These are phyloP conservation scores for Aspergillus caelatus DNA, from an alignment of 2,329 filamentous ascomycete genomes.

Conservation along the genomic window DNA sequence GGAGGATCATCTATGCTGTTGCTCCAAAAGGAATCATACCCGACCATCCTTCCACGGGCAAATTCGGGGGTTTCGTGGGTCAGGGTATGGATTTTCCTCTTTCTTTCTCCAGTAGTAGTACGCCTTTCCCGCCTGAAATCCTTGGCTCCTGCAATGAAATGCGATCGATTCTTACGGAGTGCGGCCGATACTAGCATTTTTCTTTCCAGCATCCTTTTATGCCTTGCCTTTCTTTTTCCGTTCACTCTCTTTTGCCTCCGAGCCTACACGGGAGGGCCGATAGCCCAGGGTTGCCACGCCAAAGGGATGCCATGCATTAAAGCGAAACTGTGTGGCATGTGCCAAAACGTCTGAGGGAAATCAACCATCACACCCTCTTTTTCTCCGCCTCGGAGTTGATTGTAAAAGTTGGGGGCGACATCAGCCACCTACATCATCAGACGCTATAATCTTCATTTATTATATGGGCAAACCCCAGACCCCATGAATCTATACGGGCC, in stretches of 20 bases:
- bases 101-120: neutral
- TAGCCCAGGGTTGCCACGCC: neutral
- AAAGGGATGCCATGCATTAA: neutral
- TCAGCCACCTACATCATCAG: neutral
- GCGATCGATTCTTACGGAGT: neutral
- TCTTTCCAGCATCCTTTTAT: too few relatives aligned
- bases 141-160: neutral
- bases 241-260: neutral
- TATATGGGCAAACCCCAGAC: neutral
- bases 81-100: neutral
- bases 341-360: neutral
- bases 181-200: neutral
- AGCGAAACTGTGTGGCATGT: neutral
- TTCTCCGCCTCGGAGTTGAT: neutral
- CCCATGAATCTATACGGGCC: neutral
- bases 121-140: neutral
- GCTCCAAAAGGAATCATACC: conserved; percentile 5
- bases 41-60: conserved; percentile 3
- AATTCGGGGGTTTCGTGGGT: conserved; percentile 5
- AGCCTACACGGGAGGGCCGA: neutral
- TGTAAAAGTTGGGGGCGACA: neutral
- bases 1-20: conserved; percentile 2
- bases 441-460: neutral
- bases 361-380: too few relatives aligned
- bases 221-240: too few relatives aligned